These are phyloP conservation scores for Myriosclerotinia duriaeana DNA, from an alignment of 2,329 filamentous ascomycete species.

Conservation along the genomic window DNA sequence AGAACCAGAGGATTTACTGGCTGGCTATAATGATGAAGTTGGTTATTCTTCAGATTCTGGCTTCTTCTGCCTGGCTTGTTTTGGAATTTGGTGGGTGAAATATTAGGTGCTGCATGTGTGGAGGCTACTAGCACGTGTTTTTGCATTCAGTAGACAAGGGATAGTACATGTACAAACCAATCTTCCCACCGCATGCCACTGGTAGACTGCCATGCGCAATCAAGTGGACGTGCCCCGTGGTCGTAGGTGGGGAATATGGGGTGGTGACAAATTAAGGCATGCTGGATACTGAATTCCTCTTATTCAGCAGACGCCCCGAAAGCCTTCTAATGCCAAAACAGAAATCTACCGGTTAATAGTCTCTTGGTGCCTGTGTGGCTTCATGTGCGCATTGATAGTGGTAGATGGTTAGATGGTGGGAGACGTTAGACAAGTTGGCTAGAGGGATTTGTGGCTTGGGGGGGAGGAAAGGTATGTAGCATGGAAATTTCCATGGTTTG, in stretches of 20 bases:
- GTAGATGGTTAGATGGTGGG: neutral
- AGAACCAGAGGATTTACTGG: neutral
- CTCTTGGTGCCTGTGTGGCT: neutral
- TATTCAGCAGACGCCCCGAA: neutral
- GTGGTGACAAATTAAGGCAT: neutral
- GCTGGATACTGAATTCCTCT: neutral
- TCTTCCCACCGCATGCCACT: neutral
- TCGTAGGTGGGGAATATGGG: constrained; percentile 6
- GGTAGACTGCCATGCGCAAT: neutral
- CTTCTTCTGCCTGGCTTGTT: neutral
- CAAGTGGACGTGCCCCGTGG: neutral
- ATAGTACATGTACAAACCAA: neutral
- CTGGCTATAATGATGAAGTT: neutral
- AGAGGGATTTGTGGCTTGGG: neutral
- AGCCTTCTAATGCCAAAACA: constrained; percentile 9
- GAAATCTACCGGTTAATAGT: constrained; percentile 2
- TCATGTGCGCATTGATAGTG: neutral
- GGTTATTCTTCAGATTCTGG: neutral
- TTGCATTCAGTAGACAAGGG: neutral
- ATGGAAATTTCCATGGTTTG: neutral
- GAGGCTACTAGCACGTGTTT: no score
- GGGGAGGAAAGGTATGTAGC: no score
- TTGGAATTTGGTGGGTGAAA: neutral
- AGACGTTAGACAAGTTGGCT: neutral
- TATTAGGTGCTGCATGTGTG: neutral